Evolutionary conservation across 83 land plant genomes (phyloP).

Genomic region (Picea engelmannii): DNA sequence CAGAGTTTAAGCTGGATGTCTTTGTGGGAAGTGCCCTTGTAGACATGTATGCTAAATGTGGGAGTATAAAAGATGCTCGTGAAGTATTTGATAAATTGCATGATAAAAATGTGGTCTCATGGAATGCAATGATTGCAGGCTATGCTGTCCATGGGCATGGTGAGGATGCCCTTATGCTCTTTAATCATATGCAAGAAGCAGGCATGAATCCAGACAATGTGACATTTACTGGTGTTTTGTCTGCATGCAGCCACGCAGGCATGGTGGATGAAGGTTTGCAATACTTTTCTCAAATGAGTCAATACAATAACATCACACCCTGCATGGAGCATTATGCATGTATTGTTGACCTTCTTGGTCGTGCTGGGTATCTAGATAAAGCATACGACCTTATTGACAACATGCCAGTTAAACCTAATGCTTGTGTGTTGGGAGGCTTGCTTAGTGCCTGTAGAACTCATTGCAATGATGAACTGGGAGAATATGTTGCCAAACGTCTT

Average conservation of each 20-base stretch:
- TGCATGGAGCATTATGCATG: slow-evolving; percentile 54
- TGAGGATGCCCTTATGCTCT: slow-evolving; percentile 40
- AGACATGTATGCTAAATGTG: slow-evolving; percentile 61
- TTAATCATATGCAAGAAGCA: slow-evolving; percentile 27
- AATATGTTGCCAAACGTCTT: slow-evolving; percentile 18
- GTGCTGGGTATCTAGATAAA: slow-evolving; percentile 55
- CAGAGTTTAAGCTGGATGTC: slow-evolving; percentile 32
- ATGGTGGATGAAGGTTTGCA: slow-evolving; percentile 47
- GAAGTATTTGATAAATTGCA: slow-evolving; percentile 38
- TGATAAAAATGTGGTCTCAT: slow-evolving; percentile 34
- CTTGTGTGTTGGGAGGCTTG: slow-evolving; percentile 45
- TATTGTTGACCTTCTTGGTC: slow-evolving; percentile 63
- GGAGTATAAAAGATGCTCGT: slow-evolving; percentile 30
- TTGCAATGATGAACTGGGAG: slow-evolving; percentile 20
- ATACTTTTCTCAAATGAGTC: slow-evolving; percentile 44
- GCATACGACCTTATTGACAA: slow-evolving; percentile 50
- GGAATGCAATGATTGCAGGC: slow-evolving; percentile 61
- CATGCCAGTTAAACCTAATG: slow-evolving; percentile 58
- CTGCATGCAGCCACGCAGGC: slow-evolving; percentile 44
- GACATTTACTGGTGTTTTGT: slow-evolving; percentile 39
- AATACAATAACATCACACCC: slow-evolving; percentile 43
- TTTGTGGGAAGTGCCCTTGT: slow-evolving; percentile 49
- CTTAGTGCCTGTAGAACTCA: slow-evolving; percentile 47
- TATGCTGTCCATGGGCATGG: slow-evolving; percentile 43
- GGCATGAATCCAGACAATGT: slow-evolving; percentile 45